Evolutionary conservation across 768 basidiomycete species (phyloP).

Genomic region (Pisolithus marmoratus): DNA sequence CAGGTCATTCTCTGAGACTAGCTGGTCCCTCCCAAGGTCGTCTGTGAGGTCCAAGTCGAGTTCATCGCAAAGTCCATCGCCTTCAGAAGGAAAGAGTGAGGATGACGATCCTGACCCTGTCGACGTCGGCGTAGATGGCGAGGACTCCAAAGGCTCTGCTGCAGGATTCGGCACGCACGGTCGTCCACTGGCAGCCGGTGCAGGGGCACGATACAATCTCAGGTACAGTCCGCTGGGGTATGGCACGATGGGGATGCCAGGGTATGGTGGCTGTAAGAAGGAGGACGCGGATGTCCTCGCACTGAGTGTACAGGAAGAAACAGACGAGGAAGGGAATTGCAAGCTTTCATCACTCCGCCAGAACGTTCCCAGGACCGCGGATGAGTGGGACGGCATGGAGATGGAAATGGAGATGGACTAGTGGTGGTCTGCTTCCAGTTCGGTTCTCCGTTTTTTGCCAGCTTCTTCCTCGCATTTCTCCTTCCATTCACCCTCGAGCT

Average conservation of each 20-base stretch:
- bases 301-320: constrained; percentile 41
- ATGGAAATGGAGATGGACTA: constrained; percentile 45
- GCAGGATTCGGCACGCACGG: constrained; percentile 3
- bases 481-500: background rate
- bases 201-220: background rate
- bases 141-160: background rate
- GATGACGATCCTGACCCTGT: constrained; percentile 24
- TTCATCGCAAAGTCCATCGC: constrained; percentile 29
- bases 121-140: constrained; percentile 9
- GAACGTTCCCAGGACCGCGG: constrained; percentile 10
- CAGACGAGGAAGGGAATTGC: constrained; percentile 34
- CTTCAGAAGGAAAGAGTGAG: constrained; percentile 34
- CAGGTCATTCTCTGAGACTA: constrained; percentile 22
- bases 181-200: background rate
- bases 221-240: constrained; percentile 15
- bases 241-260: constrained; percentile 19
- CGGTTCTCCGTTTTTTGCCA: background rate
- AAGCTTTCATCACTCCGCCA: constrained; percentile 8
- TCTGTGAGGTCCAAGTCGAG: constrained; percentile 40
- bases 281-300: constrained; percentile 41
- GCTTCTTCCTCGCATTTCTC: background rate
- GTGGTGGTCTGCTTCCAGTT: background rate
- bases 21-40: constrained; percentile 53
- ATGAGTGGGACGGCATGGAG: constrained; percentile 38
- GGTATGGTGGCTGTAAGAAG: constrained; percentile 28